Evolutionary conservation across 176 grass and related monocot genomes (phyloP).

Genomic region (Saccharum officinarum): DNA sequence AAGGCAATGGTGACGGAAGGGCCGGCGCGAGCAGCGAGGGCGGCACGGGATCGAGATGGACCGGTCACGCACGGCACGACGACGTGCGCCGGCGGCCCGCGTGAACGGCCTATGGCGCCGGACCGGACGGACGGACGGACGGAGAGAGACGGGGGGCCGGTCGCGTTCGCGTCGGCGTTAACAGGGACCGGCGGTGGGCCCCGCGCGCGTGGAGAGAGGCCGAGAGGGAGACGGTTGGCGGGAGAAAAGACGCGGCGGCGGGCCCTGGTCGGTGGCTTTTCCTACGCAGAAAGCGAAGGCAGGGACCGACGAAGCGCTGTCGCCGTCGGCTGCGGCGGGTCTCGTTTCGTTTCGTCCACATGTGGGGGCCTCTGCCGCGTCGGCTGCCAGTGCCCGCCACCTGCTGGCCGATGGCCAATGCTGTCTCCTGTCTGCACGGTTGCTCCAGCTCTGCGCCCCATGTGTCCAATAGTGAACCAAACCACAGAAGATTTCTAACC

Average conservation of each 20-base stretch:
- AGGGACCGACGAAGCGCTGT: constrained; percentile 14
- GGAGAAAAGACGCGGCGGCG: background rate
- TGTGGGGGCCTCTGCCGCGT: background rate
- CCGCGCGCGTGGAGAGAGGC: background rate
- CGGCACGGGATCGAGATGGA: background rate
- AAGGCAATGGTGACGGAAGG: background rate
- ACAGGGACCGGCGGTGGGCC: background rate
- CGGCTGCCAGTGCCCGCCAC: background rate
- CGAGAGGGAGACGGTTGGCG: background rate
- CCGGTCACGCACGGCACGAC: no score
- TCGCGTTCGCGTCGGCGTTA: background rate
- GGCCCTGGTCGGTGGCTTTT: constrained; percentile 53
- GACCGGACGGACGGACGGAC: no score
- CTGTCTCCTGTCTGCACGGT: background rate
- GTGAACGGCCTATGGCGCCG: no score
- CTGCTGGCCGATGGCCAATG: background rate
- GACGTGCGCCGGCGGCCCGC: background rate
- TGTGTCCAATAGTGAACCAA: background rate
- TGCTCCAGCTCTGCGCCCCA: background rate
- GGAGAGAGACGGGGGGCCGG: no score
- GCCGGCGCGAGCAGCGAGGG: background rate
- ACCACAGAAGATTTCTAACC: background rate
- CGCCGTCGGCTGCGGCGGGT: background rate
- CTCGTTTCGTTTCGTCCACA: background rate
- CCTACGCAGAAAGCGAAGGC: constrained; percentile 19